Evolutionary conservation across 2,329 filamentous ascomycete species (phyloP).

Genomic region (Teratosphaeria zuluensis): DNA sequence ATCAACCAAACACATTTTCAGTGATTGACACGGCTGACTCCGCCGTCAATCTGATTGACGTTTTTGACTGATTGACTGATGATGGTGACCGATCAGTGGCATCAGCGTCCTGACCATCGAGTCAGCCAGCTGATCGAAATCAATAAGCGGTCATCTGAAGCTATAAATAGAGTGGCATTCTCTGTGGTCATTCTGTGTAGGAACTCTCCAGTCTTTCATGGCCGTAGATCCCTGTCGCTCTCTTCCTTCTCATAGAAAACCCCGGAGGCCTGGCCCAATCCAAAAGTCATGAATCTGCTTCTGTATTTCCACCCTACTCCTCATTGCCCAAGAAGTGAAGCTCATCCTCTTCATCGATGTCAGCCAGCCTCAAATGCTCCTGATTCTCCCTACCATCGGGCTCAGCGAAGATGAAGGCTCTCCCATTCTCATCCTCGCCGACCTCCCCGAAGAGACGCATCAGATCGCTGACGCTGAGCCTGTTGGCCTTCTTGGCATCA

Average conservation of each 20-base stretch:
- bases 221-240: slow-evolving; percentile 16
- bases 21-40: no score
- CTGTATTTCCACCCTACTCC: not conserved
- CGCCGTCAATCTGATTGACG: no score
- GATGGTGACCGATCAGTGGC: no score
- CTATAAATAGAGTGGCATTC: no score
- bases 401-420: slow-evolving; percentile 33
- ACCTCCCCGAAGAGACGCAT: slow-evolving; percentile 39
- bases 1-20: no score
- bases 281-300: not conserved
- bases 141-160: no score
- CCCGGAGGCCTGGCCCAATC: not conserved
- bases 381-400: slow-evolving; percentile 16
- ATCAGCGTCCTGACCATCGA: no score
- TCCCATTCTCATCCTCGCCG: slow-evolving; percentile 28
- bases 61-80: no score
- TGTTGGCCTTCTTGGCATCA: slow-evolving; percentile 28
- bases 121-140: no score
- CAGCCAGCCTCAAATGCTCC: not conserved
- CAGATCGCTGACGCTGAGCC: slow-evolving; percentile 30
- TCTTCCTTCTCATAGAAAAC: slow-evolving; percentile 12
- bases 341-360: slow-evolving; percentile 1
- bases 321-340: slow-evolving; percentile 1
- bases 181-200: slow-evolving; percentile 41
- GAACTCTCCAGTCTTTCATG: slow-evolving; percentile 40